Evolutionary conservation across 2,329 filamentous ascomycete genomes (phyloP).

Genomic region (Nothopassalora personata): DNA sequence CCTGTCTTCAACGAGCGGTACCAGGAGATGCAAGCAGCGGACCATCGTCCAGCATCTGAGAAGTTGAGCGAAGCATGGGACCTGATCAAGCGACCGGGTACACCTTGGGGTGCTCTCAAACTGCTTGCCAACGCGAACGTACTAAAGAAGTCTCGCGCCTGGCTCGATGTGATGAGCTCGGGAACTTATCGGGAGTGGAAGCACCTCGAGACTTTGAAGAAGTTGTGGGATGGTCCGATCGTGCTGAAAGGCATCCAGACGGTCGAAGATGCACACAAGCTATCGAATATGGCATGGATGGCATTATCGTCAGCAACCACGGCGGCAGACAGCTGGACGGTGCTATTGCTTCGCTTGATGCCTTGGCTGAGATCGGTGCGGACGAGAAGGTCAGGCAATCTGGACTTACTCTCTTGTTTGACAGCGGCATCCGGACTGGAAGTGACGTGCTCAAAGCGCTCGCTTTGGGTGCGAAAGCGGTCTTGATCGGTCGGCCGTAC

Average conservation of each 20-base stretch:
- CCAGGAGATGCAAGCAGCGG: constrained; percentile 35
- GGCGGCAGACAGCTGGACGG: constrained; percentile 50
- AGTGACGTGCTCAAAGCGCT: constrained; percentile 50
- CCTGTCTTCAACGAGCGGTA: constrained; percentile 54
- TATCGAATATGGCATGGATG: constrained; percentile 44
- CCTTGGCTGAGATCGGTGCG: constrained; percentile 58
- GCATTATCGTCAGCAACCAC: constrained; percentile 52
- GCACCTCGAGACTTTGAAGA: constrained; percentile 52
- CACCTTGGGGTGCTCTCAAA: constrained; percentile 29
- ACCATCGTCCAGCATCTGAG: constrained; percentile 29
- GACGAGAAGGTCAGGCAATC: constrained; percentile 47
- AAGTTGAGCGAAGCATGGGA: constrained; percentile 36
- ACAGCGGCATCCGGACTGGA: constrained; percentile 48
- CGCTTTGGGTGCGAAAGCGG: constrained; percentile 53
- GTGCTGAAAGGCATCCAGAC: constrained; percentile 57
- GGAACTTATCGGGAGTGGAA: constrained; percentile 49
- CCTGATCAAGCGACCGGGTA: constrained; percentile 34
- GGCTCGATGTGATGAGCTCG: constrained; percentile 33
- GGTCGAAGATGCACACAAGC: constrained; percentile 45
- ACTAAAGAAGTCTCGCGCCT: constrained; percentile 36
- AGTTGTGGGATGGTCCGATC: constrained; percentile 61
- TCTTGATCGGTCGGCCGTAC: constrained; percentile 54
- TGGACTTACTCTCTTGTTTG: constrained; percentile 44
- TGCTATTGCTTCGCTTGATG: constrained; percentile 47
- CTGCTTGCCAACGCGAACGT: constrained; percentile 32